Conservation (phyloP, 192 early-diverging fungal genomes). For the Diversispora eburnea region DNA sequence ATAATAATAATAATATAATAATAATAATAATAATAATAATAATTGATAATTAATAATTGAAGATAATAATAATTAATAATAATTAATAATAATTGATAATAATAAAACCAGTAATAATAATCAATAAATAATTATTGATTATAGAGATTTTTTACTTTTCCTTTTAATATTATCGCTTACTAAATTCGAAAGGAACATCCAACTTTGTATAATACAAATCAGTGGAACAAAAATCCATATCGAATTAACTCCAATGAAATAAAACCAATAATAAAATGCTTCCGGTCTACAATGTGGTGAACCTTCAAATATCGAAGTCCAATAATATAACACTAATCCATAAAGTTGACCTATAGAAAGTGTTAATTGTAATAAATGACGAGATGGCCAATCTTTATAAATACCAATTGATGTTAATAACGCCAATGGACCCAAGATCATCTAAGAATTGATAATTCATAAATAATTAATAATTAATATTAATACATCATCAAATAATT, state of each 20-base stretch:
- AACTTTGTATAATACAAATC: constrained; percentile 37
- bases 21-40: too few relatives aligned
- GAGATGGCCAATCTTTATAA: constrained; percentile 48
- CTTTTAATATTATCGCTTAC: constrained; percentile 9
- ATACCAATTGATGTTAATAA: constrained; percentile 55
- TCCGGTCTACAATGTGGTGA: constrained; percentile 65
- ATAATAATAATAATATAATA: too few relatives aligned
- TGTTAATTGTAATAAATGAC: constrained; percentile 56
- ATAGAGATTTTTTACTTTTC: constrained; percentile 14
- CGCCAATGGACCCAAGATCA: constrained; percentile 54
- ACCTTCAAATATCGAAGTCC: constrained; percentile 66
- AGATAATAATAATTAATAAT: too few relatives aligned
- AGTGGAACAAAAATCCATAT: constrained; percentile 81
- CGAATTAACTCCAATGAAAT: constrained; percentile 81
- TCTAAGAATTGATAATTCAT: constrained; percentile 37
- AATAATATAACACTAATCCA: constrained; percentile 79
- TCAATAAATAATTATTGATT: too few relatives aligned
- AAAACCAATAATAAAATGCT: constrained; percentile 84
- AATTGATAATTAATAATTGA: too few relatives aligned
- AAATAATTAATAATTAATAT: background rate
- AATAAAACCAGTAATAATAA: too few relatives aligned
- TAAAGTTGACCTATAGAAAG: constrained; percentile 73
- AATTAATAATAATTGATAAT: too few relatives aligned
- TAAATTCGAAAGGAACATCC: background rate
- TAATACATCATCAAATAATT: too few relatives aligned